phyloP scores from a whole-genome alignment of 2,329 filamentous ascomycete species.

The Colletotrichum sp. region DNA sequence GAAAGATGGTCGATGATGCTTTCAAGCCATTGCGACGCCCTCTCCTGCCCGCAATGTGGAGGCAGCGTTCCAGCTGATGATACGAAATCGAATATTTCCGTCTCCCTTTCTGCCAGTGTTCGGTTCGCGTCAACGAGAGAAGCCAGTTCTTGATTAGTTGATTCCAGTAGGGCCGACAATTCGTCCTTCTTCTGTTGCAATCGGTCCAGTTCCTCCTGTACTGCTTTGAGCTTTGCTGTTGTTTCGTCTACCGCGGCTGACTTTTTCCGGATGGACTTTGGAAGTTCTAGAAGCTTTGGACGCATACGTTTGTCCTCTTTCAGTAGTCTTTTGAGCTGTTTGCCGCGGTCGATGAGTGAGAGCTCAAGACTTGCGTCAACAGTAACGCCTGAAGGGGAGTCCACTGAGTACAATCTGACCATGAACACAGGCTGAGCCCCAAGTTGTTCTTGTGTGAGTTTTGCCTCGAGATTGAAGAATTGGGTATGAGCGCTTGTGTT shows the following conservation, averaged over 20 bases:
- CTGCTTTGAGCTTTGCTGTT: background rate
- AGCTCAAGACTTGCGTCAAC: background rate
- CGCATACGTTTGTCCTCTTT: background rate
- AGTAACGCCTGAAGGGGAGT: background rate
- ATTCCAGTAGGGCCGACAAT: background rate
- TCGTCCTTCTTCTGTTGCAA: background rate
- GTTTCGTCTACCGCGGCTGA: background rate
- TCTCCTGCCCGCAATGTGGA: background rate
- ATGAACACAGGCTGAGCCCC: background rate
- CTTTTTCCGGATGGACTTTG: background rate
- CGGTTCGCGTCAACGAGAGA: background rate
- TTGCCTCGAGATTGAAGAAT: background rate
- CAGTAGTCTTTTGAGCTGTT: background rate
- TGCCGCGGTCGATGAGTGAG: background rate
- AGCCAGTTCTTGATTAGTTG: background rate
- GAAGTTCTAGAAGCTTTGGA: background rate
- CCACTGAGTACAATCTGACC: background rate
- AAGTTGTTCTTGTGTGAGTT: background rate
- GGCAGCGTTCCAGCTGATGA: background rate
- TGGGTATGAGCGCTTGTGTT: background rate
- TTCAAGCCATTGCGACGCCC: background rate
- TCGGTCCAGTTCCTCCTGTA: background rate
- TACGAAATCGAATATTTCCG: background rate
- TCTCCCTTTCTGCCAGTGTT: background rate
- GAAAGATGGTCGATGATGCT: background rate